Base-by-base conservation (phyloP, 148 eudicot genomes). In the Camellia lanceoleosa region DNA sequence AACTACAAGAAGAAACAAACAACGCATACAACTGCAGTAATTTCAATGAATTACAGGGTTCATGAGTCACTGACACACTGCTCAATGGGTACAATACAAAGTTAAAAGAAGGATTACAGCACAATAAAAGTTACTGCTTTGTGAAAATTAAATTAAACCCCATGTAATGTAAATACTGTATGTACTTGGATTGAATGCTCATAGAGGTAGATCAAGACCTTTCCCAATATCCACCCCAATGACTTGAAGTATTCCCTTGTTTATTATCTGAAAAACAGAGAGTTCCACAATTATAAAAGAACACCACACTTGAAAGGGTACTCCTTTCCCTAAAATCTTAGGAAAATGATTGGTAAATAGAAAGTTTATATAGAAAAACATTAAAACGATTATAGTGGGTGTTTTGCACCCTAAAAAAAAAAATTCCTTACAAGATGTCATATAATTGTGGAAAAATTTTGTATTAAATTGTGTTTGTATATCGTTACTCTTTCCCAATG, bases 121-220 rank as follows among this genome's bases (percentile, higher is more conserved):
- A 61, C 4, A 2, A 62, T 19, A 76, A 20, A 62, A 65, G 16
- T 19, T 13, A 59, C 54, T 19, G 30, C 43, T 15, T 19, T 7
- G 41, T 13, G 18, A 20, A 79, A 47, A 18, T 38, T 12, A 13
- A 13, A 38, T 38, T 12, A 13, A 13, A 38, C 13, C 2, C 70
- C 16, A 10, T 44, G 54, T 55, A 1, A 13, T n/a, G 11, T 66
- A 68, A 23, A 71, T 68, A 9, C 13, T 19, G 42, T 68, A 38
- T 49, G 7, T 63, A 16, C 2, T 7, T 14, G 7, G 71, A 20
- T 56, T 49, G 46, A 74, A n/a, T 58, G 41, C 59, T 91, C 87
- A 95, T n/a, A 95, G 94, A 19, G 97, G 97, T 76, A 95, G 43
- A 84, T 95, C 91, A 76, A 95, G 97, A n/a, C 99, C 99, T 86